Conservation (phyloP, 139 green algal species). For the Micractinium conductrix region DNA sequence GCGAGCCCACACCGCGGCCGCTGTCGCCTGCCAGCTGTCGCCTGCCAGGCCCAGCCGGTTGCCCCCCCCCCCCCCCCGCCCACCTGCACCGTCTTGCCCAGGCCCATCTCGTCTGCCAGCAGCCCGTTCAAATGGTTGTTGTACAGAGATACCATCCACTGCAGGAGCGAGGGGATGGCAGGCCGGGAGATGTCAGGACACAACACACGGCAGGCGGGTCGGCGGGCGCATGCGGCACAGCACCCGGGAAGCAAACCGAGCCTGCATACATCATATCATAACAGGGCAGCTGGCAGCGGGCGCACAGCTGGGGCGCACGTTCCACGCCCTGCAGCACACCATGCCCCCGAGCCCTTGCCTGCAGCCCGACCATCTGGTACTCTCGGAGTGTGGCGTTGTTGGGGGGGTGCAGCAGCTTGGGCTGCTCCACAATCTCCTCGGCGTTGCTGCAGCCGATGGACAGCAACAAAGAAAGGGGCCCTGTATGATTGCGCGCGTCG, state of each 20-base stretch:
- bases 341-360: neutral
- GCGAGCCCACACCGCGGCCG: no score
- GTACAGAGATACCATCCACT: constrained; percentile 98
- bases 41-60: no score
- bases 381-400: constrained; percentile 77
- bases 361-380: constrained; percentile 93
- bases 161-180: no score
- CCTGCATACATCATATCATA: no score
- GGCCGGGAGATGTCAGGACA: neutral
- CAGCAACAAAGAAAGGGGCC: no score
- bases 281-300: no score
- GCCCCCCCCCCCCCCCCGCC: no score
- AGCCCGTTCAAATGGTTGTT: constrained; percentile 98
- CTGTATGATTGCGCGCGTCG: no score
- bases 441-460: constrained; percentile 15
- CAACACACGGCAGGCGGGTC: neutral
- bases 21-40: no score
- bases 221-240: neutral
- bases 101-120: constrained; percentile 96
- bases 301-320: no score
- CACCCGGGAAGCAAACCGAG: no score
- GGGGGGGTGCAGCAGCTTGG: constrained; percentile 73
- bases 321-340: no score
- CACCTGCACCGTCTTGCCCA: constrained; percentile 92
- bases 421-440: constrained; percentile 75